Conservation (phyloP, 192 early-diverging fungal species). For the Martensiomyces pterosporus region DNA sequence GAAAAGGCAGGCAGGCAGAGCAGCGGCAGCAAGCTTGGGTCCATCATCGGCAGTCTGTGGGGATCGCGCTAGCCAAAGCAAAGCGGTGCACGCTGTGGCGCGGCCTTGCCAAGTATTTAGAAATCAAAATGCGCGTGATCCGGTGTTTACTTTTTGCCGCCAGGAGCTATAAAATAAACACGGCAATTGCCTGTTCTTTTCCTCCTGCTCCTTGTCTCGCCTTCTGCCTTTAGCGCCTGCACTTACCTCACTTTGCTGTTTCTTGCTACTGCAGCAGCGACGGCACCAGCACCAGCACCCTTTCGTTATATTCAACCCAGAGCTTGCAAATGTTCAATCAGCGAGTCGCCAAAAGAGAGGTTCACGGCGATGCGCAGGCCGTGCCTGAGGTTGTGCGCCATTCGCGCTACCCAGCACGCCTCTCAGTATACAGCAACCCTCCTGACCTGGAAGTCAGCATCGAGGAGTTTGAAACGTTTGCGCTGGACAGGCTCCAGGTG, state of each 20-base stretch:
- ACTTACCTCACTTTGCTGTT: too few species aligned
- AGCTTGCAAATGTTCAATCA: slow-evolving; percentile 52
- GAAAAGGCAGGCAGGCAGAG: slow-evolving; percentile 17
- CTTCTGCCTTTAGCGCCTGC: too few species aligned
- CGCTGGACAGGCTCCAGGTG: slow-evolving; percentile 58
- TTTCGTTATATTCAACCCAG: too few species aligned
- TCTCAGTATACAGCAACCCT: slow-evolving; percentile 32
- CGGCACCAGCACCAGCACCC: too few species aligned
- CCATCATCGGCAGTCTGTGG: slow-evolving; percentile 46
- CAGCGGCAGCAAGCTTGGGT: slow-evolving; percentile 28
- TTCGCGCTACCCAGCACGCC: slow-evolving; percentile 43
- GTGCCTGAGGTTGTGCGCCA: slow-evolving; percentile 45
- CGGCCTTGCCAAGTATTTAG: too few species aligned
- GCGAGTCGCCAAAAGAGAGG: slow-evolving; percentile 17
- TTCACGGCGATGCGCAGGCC: slow-evolving; percentile 7
- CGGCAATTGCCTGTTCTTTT: too few species aligned
- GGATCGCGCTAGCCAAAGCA: slow-evolving; percentile 5
- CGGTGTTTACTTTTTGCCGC: too few species aligned
- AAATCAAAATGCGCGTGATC: too few species aligned
- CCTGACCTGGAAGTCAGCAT: slow-evolving; percentile 49
- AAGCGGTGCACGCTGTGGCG: too few species aligned
- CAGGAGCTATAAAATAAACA: too few species aligned
- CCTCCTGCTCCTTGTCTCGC: too few species aligned
- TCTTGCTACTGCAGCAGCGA: too few species aligned
- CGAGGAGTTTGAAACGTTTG: slow-evolving; percentile 52